Conservation (phyloP, 2,329 filamentous ascomycete genomes). For the Tetracladium maxilliforme region DNA sequence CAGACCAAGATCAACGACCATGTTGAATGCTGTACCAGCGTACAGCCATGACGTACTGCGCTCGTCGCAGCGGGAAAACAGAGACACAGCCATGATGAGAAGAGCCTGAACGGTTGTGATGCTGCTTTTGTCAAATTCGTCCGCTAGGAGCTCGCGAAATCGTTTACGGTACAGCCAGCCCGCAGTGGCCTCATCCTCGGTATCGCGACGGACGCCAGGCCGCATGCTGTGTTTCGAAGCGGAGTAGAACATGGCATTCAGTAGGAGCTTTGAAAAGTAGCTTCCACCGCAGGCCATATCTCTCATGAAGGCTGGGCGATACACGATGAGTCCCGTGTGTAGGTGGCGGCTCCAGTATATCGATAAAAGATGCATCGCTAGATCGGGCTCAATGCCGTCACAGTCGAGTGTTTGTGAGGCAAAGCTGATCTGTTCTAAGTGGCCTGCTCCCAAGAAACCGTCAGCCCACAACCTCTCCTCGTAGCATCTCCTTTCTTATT, state of each 20-base stretch:
- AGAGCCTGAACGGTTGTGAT: constrained; percentile 39
- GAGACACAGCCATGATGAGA: constrained; percentile 31
- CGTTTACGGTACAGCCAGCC: too few species aligned
- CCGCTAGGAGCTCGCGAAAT: constrained; percentile 27
- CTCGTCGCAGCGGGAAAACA: constrained; percentile 34
- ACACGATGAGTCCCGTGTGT: constrained; percentile 29
- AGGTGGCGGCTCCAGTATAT: constrained; percentile 39
- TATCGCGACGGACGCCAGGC: too few species aligned
- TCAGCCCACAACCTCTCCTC: too few species aligned
- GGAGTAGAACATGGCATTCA: too few species aligned
- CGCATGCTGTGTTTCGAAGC: too few species aligned
- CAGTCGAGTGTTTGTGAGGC: constrained; percentile 32
- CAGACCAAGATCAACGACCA: constrained; percentile 38
- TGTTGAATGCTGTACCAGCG: constrained; percentile 37
- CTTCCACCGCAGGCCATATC: too few species aligned
- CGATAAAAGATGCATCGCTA: constrained; percentile 33
- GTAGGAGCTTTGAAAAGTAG: too few species aligned
- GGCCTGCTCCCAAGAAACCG: too few species aligned
- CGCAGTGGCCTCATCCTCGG: too few species aligned
- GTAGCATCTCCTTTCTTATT: too few species aligned
- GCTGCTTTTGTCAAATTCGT: constrained; percentile 28
- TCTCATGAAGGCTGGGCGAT: constrained; percentile 37
- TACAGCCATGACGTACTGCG: constrained; percentile 41
- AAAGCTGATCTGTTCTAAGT: constrained; percentile 32
- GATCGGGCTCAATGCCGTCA: constrained; percentile 34